Percentiles rank a stretch among this genome's conserved stretches.
Evolutionary conservation across 768 basidiomycete genomes (phyloP).

Genomic region (Kwoniella newhampshirensis): DNA sequence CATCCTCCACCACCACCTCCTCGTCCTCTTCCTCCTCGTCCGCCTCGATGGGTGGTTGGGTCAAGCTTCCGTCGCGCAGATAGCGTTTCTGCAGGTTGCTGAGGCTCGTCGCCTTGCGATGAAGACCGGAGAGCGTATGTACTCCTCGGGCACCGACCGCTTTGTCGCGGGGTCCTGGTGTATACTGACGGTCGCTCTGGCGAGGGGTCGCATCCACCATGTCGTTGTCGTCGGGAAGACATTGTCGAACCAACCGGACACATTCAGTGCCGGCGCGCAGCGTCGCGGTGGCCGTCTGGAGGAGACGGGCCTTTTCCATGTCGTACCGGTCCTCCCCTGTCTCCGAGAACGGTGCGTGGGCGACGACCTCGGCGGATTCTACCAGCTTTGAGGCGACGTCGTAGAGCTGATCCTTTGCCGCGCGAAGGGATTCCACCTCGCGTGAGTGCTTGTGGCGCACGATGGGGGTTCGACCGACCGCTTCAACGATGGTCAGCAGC

Average conservation of each 20-base stretch:
- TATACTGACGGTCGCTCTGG: conserved; percentile 60
- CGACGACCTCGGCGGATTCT: conserved; percentile 78
- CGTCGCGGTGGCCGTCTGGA: conserved; percentile 83
- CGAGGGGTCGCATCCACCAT: conserved; percentile 18
- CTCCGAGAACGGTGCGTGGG: conserved; percentile 58
- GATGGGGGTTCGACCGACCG: conserved; percentile 71
- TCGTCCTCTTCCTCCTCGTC: conserved; percentile 24
- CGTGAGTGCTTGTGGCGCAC: conserved; percentile 58
- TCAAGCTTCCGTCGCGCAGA: conserved; percentile 24
- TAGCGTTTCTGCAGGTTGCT: conserved; percentile 41
- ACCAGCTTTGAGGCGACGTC: conserved; percentile 81
- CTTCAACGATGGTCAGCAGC: conserved; percentile 82
- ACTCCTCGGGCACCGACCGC: conserved; percentile 41
- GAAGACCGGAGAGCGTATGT: conserved; percentile 53
- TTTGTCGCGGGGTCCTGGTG: conserved; percentile 29
- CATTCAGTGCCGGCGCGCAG: conserved; percentile 86
- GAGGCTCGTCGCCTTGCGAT: conserved; percentile 52
- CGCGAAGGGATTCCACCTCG: conserved; percentile 66
- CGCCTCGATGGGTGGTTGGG: conserved; percentile 23
- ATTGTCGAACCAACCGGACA: conserved; percentile 78
- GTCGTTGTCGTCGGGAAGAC: conserved; percentile 60
- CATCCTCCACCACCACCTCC: conserved; percentile 58
- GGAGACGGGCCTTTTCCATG: conserved; percentile 70
- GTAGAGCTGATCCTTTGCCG: conserved; percentile 78
- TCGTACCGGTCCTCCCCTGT: conserved; percentile 64